Evolutionary conservation across 2,329 filamentous ascomycete genomes (phyloP).

Genomic region (Pestalotiopsis sp.): DNA sequence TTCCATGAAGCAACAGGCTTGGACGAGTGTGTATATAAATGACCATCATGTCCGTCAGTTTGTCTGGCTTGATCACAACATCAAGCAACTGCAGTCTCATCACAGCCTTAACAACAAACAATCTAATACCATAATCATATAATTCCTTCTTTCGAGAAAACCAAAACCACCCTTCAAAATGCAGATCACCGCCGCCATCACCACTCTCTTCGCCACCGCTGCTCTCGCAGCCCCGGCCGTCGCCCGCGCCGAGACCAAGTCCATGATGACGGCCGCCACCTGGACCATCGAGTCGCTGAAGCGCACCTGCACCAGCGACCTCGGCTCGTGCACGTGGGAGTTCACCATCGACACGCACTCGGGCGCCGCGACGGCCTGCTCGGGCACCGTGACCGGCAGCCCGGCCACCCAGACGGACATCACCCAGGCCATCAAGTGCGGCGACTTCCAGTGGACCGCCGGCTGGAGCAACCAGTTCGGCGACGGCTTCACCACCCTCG

Average conservation of each 20-base stretch:
- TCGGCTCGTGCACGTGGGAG: slow-evolving; percentile 42
- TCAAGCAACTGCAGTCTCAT: neutral
- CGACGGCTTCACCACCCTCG: slow-evolving; percentile 56
- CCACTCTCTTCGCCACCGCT: slow-evolving; percentile 13
- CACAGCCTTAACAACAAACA: neutral
- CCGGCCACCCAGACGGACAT: slow-evolving; percentile 38
- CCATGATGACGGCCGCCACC: slow-evolving; percentile 25
- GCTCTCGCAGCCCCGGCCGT: slow-evolving; percentile 11
- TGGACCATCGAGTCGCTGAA: slow-evolving; percentile 44
- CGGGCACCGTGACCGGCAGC: slow-evolving; percentile 36
- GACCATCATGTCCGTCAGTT: neutral
- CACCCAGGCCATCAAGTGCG: slow-evolving; percentile 42
- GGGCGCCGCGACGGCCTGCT: slow-evolving; percentile 34
- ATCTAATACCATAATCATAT: neutral
- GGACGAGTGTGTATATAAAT: neutral
- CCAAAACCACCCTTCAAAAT: slow-evolving; percentile 2
- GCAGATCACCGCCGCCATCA: slow-evolving; percentile 14
- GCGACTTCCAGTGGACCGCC: slow-evolving; percentile 53
- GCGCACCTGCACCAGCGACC: slow-evolving; percentile 38
- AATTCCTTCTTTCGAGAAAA: neutral
- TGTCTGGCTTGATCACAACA: neutral
- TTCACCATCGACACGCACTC: slow-evolving; percentile 41
- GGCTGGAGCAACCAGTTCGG: slow-evolving; percentile 62
- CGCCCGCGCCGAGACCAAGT: slow-evolving; percentile 5
- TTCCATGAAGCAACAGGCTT: neutral